Evolutionary conservation across 371 early-diverging fungal genomes (phyloP).

Genomic region (Parasitella parasitica): DNA sequence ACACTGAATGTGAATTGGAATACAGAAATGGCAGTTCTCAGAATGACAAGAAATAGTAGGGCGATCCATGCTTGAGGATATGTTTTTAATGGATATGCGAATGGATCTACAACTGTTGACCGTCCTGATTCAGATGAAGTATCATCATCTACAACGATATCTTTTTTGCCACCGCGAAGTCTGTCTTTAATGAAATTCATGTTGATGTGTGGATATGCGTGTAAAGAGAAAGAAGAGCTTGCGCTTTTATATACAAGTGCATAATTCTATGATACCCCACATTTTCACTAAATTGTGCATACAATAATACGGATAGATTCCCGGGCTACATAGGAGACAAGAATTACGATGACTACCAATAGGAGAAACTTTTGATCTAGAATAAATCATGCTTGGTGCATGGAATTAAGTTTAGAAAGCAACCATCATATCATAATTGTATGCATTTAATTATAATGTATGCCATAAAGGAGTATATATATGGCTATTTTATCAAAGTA

Average conservation of each 20-base stretch:
- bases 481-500: background rate
- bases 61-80: conserved; percentile 44
- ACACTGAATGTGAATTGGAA: conserved; percentile 43
- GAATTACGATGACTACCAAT: background rate
- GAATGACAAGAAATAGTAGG: conserved; percentile 29
- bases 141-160: background rate
- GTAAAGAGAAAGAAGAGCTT: background rate
- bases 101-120: conserved; percentile 11
- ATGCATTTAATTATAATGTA: background rate
- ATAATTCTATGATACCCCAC: background rate
- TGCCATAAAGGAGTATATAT: background rate
- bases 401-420: background rate
- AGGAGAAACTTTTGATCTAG: background rate
- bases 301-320: background rate
- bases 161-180: background rate
- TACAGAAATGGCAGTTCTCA: conserved; percentile 33
- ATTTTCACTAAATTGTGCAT: background rate
- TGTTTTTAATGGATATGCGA: conserved; percentile 20
- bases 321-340: background rate
- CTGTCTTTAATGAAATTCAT: background rate
- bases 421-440: background rate
- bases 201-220: background rate
- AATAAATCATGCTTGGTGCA: background rate
- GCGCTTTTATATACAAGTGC: background rate
- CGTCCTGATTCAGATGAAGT: conserved; percentile 7